phyloP scores from a whole-genome alignment of 345 rosid species.

The Brassica napus region DNA sequence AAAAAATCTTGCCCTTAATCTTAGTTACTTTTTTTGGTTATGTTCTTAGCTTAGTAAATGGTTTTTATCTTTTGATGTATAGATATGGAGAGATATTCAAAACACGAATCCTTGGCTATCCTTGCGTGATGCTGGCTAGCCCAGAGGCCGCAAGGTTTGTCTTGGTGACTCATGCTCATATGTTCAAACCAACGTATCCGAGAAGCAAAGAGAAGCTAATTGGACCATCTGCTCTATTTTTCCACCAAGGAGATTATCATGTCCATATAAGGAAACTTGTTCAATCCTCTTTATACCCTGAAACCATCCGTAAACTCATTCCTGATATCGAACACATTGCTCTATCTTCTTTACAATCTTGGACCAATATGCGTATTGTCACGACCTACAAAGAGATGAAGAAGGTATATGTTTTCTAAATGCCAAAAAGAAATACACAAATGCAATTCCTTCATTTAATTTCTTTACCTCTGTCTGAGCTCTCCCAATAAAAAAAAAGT shows the following conservation, averaged over 20 bases:
- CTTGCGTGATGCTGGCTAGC: constrained; percentile 82
- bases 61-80: constrained; percentile 17
- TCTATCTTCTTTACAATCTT: constrained; percentile 56
- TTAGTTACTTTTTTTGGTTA: constrained; percentile 1
- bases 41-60: background rate
- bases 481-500: background rate
- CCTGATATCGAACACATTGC: constrained; percentile 61
- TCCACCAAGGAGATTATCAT: constrained; percentile 82
- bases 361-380: constrained; percentile 45
- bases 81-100: constrained; percentile 90
- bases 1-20: constrained; percentile 5
- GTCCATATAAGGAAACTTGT: constrained; percentile 66
- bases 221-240: constrained; percentile 78
- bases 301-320: constrained; percentile 54
- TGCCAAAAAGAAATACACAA: background rate
- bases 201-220: constrained; percentile 79
- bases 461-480: background rate
- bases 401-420: constrained; percentile 50
- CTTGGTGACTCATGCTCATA: constrained; percentile 66
- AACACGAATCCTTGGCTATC: constrained; percentile 72
- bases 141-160: constrained; percentile 83
- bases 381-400: constrained; percentile 76
- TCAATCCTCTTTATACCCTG: constrained; percentile 58
- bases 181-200: constrained; percentile 93
- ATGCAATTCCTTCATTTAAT: constrained; percentile 10